A percentile compares a stretch with the other conserved stretches of the same genome.
Conservation (phyloP, 2,329 filamentous ascomycete species). For the Neonectria hederae region DNA sequence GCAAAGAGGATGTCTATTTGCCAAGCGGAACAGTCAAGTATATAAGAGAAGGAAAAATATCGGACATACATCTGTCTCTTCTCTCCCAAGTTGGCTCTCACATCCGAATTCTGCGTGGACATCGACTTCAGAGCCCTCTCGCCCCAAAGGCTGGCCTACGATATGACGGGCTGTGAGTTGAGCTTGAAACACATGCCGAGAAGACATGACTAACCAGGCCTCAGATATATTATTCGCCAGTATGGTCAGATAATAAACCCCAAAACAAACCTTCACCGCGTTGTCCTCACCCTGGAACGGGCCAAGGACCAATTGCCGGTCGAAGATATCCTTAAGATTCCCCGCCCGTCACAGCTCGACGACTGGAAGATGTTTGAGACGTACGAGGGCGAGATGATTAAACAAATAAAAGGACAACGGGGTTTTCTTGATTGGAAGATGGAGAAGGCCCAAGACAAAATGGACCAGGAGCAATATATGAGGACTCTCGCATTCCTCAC, state of each 20-base stretch:
- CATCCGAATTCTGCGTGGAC: conserved; percentile 63
- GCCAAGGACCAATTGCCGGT: conserved; percentile 53
- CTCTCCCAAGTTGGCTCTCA: conserved; percentile 59
- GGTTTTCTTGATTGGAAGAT: conserved; percentile 55
- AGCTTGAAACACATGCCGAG: neutral
- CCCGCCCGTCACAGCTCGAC: conserved; percentile 64
- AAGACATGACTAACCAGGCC: conserved; percentile 8
- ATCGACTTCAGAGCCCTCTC: conserved; percentile 59
- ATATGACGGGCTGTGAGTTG: conserved; percentile 66
- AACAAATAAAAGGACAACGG: conserved; percentile 50
- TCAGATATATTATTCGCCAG: conserved; percentile 59
- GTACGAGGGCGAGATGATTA: conserved; percentile 55
- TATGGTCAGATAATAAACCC: conserved; percentile 52
- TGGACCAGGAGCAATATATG: conserved; percentile 42
- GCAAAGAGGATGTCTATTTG: conserved; percentile 56
- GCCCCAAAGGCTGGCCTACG: conserved; percentile 63
- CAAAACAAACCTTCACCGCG: conserved; percentile 50
- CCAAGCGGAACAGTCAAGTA: conserved; percentile 52
- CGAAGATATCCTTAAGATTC: conserved; percentile 55
- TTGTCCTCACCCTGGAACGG: conserved; percentile 59
- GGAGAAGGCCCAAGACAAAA: conserved; percentile 44
- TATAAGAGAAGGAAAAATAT: conserved; percentile 53
- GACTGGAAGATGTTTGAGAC: conserved; percentile 64
- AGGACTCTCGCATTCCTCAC: conserved; percentile 40
- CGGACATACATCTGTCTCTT: conserved; percentile 59